phyloP scores from a whole-genome alignment of 306 rosid species.

The Purshia tridentata region DNA sequence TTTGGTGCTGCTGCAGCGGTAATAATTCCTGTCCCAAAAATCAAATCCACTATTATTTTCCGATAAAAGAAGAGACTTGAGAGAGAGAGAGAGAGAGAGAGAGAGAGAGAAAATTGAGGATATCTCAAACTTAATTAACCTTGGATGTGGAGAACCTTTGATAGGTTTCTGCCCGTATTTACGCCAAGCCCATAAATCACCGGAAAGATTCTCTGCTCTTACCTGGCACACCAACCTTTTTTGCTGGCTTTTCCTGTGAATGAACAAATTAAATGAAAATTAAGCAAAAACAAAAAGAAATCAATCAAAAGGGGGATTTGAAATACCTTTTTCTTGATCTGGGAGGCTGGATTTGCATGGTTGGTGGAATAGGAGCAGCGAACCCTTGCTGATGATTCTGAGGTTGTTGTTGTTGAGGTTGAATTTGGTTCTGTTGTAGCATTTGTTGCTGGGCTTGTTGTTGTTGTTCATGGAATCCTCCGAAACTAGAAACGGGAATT shows the following conservation, averaged over 20 bases:
- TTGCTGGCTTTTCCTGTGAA: slow-evolving; percentile 52
- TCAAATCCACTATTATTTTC: too few relatives aligned
- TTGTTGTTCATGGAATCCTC: slow-evolving; percentile 31
- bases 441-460: background rate
- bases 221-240: slow-evolving; percentile 51
- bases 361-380: slow-evolving; percentile 18
- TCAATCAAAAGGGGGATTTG: background rate
- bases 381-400: slow-evolving; percentile 16
- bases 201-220: slow-evolving; percentile 49
- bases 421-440: background rate
- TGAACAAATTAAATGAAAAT: background rate
- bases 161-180: slow-evolving; percentile 81
- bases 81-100: slow-evolving; percentile 11
- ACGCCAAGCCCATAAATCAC: slow-evolving; percentile 88
- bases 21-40: slow-evolving; percentile 52
- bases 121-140: slow-evolving; percentile 32
- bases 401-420: slow-evolving; percentile 5
- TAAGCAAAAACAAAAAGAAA: background rate
- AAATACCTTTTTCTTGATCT: slow-evolving; percentile 52
- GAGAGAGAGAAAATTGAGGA: background rate
- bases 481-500: slow-evolving; percentile 22
- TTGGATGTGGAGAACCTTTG: slow-evolving; percentile 79
- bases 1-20: slow-evolving; percentile 74
- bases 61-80: background rate
- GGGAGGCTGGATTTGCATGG: slow-evolving; percentile 28